phyloP scores from a whole-genome alignment of 768 basidiomycete species.

The Cystobasidium onofrii region DNA sequence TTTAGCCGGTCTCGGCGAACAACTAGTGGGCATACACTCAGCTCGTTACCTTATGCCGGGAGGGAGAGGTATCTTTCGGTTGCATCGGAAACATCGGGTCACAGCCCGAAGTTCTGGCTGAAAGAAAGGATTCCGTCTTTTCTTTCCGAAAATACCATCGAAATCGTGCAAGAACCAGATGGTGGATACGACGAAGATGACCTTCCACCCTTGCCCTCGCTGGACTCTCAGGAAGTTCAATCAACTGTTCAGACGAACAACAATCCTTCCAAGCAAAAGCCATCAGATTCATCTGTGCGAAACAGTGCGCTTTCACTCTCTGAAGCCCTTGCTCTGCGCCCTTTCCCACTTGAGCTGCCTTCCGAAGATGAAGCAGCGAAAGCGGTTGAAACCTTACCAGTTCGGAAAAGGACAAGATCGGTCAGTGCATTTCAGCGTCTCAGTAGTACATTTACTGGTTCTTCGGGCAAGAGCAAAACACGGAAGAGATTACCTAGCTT shows the following conservation, averaged over 20 bases:
- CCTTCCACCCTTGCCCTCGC: not conserved
- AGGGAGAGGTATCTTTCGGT: too few species aligned
- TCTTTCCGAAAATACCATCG: not conserved
- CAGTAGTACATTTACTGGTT: conserved; percentile 5
- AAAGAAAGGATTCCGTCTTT: not conserved
- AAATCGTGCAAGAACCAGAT: not conserved
- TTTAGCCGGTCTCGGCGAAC: not conserved
- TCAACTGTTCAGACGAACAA: not conserved
- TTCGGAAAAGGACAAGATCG: not conserved
- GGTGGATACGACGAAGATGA: not conserved
- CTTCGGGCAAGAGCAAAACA: not conserved
- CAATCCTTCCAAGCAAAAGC: not conserved
- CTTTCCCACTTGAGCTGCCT: not conserved
- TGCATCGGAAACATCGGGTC: not conserved
- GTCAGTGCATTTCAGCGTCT: conserved; percentile 7
- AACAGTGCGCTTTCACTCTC: not conserved
- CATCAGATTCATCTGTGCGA: not conserved
- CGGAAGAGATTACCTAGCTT: conserved; percentile 7
- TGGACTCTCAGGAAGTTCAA: too few species aligned
- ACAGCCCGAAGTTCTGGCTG: not conserved
- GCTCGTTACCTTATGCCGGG: too few species aligned
- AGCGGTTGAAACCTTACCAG: not conserved
- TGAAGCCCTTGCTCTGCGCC: not conserved
- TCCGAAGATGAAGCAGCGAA: not conserved
- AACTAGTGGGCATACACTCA: not conserved